Percentiles rank a stretch among this genome's conserved stretches.
phyloP scores from a whole-genome alignment of 2,329 filamentous ascomycete genomes.

The Sphaerulina musiva region DNA sequence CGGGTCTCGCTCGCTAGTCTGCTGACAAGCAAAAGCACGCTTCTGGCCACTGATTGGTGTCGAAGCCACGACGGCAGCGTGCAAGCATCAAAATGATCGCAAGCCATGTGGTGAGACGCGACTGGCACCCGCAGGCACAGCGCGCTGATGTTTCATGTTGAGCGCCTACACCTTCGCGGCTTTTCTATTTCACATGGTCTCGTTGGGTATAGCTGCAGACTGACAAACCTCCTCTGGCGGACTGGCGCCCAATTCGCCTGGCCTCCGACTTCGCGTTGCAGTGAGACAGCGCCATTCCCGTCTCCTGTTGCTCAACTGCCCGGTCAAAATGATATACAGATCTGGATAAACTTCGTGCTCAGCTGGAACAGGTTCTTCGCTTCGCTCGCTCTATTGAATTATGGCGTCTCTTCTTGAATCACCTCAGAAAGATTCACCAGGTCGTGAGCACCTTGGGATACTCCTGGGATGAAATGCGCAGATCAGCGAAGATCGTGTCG shows the following conservation, averaged over 20 bases:
- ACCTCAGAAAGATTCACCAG: conserved; percentile 40
- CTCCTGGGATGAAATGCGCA: conserved; percentile 55
- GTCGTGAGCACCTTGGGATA: conserved; percentile 59
- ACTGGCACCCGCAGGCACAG: conserved; percentile 4
- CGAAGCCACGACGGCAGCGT: not conserved
- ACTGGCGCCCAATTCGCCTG: not conserved
- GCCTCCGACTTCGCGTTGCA: not conserved
- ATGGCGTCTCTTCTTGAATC: not conserved
- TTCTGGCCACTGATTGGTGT: not conserved
- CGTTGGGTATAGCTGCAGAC: conserved; percentile 9
- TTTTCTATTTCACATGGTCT: conserved; percentile 1
- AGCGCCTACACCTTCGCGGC: conserved; percentile 10
- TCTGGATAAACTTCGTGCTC: too few relatives aligned
- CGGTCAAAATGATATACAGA: too few relatives aligned
- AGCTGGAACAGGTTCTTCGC: too few relatives aligned
- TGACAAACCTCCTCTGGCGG: not conserved
- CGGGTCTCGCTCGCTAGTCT: conserved; percentile 3
- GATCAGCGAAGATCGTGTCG: conserved; percentile 55
- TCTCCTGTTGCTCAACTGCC: too few relatives aligned
- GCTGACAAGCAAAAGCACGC: conserved; percentile 2
- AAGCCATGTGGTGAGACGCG: conserved; percentile 8
- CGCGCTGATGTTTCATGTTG: conserved; percentile 6
- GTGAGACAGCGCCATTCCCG: not conserved
- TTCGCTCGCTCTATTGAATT: too few relatives aligned
- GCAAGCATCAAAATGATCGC: not conserved